These are phyloP conservation scores for Plantago elongata DNA, from an alignment of 257 asterid genomes.

Conservation along the genomic window DNA sequence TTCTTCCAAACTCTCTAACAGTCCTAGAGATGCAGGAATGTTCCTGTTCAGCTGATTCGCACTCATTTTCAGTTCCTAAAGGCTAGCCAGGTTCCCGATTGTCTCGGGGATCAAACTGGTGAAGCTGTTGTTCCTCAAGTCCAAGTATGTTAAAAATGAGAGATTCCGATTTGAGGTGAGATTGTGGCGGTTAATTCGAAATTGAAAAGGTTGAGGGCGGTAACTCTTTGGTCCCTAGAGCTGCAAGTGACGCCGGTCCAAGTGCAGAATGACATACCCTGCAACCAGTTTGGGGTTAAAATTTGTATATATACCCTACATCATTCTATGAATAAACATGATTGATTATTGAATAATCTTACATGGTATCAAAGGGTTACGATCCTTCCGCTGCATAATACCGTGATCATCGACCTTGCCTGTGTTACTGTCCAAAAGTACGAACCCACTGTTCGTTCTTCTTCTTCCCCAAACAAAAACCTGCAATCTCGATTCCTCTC, in stretches of 20 bases:
- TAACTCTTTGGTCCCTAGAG: neutral
- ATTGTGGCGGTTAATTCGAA: neutral
- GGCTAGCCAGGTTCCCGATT: slow-evolving; percentile 6
- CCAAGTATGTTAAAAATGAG: slow-evolving; percentile 7
- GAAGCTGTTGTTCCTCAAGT: slow-evolving; percentile 17
- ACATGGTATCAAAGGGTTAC: too few species aligned
- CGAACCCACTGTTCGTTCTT: too few species aligned
- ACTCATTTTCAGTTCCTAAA: neutral
- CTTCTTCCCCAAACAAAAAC: too few species aligned
- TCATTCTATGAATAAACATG: too few species aligned
- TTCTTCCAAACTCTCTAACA: neutral
- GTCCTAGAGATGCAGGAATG: neutral
- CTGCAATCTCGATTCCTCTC: too few species aligned
- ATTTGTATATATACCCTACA: too few species aligned
- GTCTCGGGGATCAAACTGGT: neutral
- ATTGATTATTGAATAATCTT: too few species aligned
- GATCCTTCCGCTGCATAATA: too few species aligned
- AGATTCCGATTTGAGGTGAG: slow-evolving; percentile 1
- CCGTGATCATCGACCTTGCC: too few species aligned
- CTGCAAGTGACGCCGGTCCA: slow-evolving; percentile 21
- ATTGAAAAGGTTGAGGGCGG: neutral
- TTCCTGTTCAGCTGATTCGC: slow-evolving; percentile 1
- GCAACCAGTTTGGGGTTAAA: slow-evolving; percentile 21
- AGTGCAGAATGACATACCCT: slow-evolving; percentile 5
- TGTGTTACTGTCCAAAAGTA: too few species aligned